Conservation (phyloP, 768 basidiomycete species). For the Leccinum obscurum region DNA sequence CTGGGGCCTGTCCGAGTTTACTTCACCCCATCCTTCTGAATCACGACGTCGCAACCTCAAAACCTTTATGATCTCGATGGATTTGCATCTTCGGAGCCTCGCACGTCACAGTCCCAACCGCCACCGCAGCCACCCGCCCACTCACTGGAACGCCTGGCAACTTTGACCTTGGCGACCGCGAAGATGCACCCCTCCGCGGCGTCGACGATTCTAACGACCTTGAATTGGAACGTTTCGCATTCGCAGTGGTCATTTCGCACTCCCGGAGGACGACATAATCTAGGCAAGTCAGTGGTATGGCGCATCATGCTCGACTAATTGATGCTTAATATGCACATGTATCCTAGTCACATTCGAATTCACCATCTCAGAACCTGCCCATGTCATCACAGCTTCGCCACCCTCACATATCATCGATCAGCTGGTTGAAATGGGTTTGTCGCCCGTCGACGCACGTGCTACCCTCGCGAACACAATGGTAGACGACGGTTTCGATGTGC, state of each 20-base stretch:
- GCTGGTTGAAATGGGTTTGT: constrained; percentile 95
- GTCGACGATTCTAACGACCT: constrained; percentile 31
- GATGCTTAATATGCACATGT: background rate
- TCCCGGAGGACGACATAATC: constrained; percentile 61
- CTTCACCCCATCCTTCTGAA: constrained; percentile 20
- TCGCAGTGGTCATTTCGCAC: constrained; percentile 7
- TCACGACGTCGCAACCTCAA: constrained; percentile 6
- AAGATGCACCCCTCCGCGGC: constrained; percentile 40
- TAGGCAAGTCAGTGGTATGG: constrained; percentile 57
- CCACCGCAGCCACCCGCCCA: constrained; percentile 4
- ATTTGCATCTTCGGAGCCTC: constrained; percentile 30
- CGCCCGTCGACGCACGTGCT: constrained; percentile 68
- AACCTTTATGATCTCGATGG: constrained; percentile 49
- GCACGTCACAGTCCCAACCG: constrained; percentile 2
- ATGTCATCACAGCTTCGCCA: constrained; percentile 43
- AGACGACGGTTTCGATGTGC: constrained; percentile 58
- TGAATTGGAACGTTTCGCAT: constrained; percentile 23
- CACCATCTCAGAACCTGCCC: constrained; percentile 12
- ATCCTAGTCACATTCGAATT: constrained; percentile 12
- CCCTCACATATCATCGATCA: constrained; percentile 92
- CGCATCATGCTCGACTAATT: background rate
- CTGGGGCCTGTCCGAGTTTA: constrained; percentile 41
- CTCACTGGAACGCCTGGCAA: constrained; percentile 43
- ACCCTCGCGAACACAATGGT: constrained; percentile 72
- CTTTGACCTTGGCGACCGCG: constrained; percentile 66